Evolutionary conservation across 805 yeast genomes (phyloP), one percentile per base, ranked within the genome.

Genomic region (Myxozyma neotropica): DNA sequence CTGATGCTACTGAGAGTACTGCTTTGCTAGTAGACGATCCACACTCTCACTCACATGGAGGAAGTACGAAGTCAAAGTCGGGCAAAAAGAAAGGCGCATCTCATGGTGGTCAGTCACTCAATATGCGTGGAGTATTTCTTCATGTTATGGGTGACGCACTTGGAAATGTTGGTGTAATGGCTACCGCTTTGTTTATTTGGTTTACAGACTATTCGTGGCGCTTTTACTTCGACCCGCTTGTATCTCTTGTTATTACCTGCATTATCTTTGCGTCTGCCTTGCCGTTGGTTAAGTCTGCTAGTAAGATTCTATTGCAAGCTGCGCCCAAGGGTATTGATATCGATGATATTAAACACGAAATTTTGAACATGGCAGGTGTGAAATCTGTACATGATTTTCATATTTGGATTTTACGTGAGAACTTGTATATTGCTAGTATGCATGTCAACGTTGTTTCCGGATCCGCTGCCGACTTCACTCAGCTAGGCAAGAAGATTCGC

Each of bases 141-240:
- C 99, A 93, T 71, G 99, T 94, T 12, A 64, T 94, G 67, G 98
- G 98, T 46, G 99, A 93, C 74, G 98, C 98, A 0, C 78, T 93
- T 57, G 98, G 99, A 64, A 93, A 93, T 71, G 76, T 93, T 55
- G 98, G 98, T 66, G 99, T 93, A 53, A 94, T 93, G 58, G 73
- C 81, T 3, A 86, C 97, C 1, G 99, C 98, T 2, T 64, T 93
- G 36, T 87, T 93, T 69, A 93, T 93, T 69, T 92, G 97, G 98
- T 86, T 88, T 72, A 90, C 98, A 0, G 87, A 90, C 67, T 93
- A 81, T 72, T 78, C 88, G 1, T 93, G 98, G 97, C 85, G 83
- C 70, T 90, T 75, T 72, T 89, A 89, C 71, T 78, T 87, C 58
- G 99, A 93, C 73, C 99, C 99, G 0, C 65, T 85, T 3, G 85